Evolutionary conservation across 352 stramenopile species (phyloP).

Genomic region (Paralagenidium karlingii): DNA sequence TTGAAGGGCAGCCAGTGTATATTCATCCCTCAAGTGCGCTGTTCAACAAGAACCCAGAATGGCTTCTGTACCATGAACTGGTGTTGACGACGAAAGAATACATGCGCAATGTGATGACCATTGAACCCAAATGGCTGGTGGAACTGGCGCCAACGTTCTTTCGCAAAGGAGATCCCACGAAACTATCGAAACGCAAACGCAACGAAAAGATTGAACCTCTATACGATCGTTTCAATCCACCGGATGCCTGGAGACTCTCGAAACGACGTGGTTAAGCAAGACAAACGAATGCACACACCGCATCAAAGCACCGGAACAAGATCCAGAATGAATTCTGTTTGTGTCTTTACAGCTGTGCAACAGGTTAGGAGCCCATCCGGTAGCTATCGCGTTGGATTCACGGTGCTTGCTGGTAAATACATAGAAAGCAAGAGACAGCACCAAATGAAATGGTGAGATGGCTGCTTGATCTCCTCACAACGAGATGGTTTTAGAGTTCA

Average conservation of each 20-base stretch:
- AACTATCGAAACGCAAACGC: conserved; percentile 96
- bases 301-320: too few species aligned
- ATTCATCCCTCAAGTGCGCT: conserved; percentile 96
- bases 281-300: too few species aligned
- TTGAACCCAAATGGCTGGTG: conserved; percentile 99
- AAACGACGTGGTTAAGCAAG: conserved; percentile 87
- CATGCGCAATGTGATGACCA: conserved; percentile 99
- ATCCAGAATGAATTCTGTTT: too few species aligned
- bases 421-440: too few species aligned
- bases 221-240: conserved; percentile 97
- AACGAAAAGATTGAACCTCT: conserved; percentile 99
- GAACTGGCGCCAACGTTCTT: conserved; percentile 95
- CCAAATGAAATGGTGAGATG: too few species aligned
- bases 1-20: conserved; percentile 97
- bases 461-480: too few species aligned
- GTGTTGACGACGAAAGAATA: conserved; percentile 95
- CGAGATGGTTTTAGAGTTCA: too few species aligned
- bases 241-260: conserved; percentile 94
- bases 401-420: too few species aligned
- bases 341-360: too few species aligned
- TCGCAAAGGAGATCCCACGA: conserved; percentile 95
- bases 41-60: conserved; percentile 99
- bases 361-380: too few species aligned
- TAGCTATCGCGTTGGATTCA: too few species aligned
- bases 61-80: conserved; percentile 98